phyloP scores from a whole-genome alignment of 148 eudicot species.

The Camellia sinensis region DNA sequence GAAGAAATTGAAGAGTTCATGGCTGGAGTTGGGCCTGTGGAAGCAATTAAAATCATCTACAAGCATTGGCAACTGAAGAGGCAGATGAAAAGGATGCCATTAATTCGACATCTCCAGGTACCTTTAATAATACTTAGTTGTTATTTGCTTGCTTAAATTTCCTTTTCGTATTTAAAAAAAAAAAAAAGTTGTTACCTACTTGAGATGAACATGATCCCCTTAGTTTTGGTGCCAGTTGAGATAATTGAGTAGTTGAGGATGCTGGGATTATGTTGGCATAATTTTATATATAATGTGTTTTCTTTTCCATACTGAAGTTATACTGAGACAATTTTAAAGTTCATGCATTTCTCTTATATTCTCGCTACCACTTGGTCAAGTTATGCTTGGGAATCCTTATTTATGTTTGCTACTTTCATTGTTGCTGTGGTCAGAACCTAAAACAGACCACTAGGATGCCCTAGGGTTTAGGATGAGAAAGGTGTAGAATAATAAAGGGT shows the following conservation, averaged over 20 bases:
- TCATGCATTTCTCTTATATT: background rate
- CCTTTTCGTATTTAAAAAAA: background rate
- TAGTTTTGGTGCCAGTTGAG: background rate
- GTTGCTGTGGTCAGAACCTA: background rate
- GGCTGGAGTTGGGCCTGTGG: slow-evolving; percentile 52
- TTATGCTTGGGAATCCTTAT: background rate
- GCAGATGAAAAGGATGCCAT: slow-evolving; percentile 73
- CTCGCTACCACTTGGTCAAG: background rate
- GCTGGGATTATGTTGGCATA: background rate
- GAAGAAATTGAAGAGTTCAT: slow-evolving; percentile 65
- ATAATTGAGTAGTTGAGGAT: background rate
- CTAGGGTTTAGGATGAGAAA: background rate
- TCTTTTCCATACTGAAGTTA: background rate
- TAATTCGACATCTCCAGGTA: slow-evolving; percentile 94
- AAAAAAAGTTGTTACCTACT: background rate
- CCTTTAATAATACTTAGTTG: background rate
- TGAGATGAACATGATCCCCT: background rate
- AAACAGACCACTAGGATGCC: background rate
- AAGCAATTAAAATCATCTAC: slow-evolving; percentile 47
- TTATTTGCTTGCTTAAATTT: background rate
- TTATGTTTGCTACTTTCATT: background rate
- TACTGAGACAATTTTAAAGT: background rate
- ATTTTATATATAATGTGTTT: background rate
- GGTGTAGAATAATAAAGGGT: background rate
- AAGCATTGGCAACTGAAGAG: slow-evolving; percentile 80